Evolutionary conservation across 257 asterid genomes (phyloP), one percentile per base, ranked within the genome.

Genomic region (Jasminum sambac): DNA sequence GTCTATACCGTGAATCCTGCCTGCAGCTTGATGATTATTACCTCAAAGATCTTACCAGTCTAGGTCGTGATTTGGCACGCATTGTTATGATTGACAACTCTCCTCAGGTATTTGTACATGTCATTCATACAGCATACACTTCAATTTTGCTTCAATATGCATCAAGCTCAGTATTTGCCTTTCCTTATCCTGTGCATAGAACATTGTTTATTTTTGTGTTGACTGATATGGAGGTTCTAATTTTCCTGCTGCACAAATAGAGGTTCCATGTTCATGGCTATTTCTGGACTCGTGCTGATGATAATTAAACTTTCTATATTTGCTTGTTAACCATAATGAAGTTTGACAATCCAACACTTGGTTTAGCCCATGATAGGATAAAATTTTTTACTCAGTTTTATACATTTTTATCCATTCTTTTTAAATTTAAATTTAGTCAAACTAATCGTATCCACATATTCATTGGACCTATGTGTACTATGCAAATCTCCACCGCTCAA

Each of bases 1-100:
- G 98, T 69, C 90, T 95, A 68, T 95, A 78, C 66, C 98, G 99
- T 9, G 99, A 95, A 30, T 91, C 99, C 5, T 95, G 99, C 70
- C 90, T 95, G 65, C 71, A 79, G 74, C 85, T 95, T 59, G 98
- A 95, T 75, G 98, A 96, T 40, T 89, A 91, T 84, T 95, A 91
- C 79, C 90, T 95, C 66, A 95, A 95, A 77, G 99, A 95, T 74
- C 87, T 95, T 0, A 83, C 99, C 2, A 89, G 91, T 84, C 99
- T 95, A 75, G 99, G 99, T 68, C 98, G 99, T 71, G 99, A 95
- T 80, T 80, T 95, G 80, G 82, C 96, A 1, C 94, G 62, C 40
- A 96, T 92, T 66, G 83, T 95, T 66, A 95, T 95, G 63, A 74
- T 95, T 8, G 99, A 95, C 72, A 95, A 95, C 83, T 95, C 99